phyloP scores from a whole-genome alignment of 345 rosid species.

The Pelargonium nanum region DNA sequence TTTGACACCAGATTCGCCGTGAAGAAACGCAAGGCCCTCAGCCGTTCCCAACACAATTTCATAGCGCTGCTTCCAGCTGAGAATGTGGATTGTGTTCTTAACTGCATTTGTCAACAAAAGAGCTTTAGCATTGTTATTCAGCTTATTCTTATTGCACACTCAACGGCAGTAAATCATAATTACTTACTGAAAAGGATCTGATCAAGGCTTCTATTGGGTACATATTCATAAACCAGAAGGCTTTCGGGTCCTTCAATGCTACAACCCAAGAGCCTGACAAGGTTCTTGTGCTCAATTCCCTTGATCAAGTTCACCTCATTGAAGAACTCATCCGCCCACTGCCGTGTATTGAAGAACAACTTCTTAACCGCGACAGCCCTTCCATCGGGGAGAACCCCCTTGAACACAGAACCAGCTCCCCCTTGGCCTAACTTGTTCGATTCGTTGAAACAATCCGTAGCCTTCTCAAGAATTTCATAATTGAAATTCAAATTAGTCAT shows the following conservation, averaged over 20 bases:
- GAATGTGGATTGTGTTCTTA: constrained; percentile 29
- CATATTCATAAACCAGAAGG: constrained; percentile 72
- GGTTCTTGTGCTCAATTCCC: constrained; percentile 53
- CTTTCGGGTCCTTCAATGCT: constrained; percentile 85
- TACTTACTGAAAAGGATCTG: constrained; percentile 57
- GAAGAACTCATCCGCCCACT: constrained; percentile 78
- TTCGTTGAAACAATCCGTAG: constrained; percentile 47
- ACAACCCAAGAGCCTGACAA: constrained; percentile 67
- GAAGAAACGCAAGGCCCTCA: constrained; percentile 69
- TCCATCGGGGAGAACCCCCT: constrained; percentile 64
- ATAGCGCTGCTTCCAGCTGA: constrained; percentile 58
- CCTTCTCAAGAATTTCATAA: constrained; percentile 60
- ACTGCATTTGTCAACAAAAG: constrained; percentile 20
- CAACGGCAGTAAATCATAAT: background rate
- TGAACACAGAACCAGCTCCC: constrained; percentile 72
- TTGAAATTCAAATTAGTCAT: constrained; percentile 31
- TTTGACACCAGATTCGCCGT: constrained; percentile 42
- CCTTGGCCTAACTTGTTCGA: constrained; percentile 73
- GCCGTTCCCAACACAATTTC: constrained; percentile 57
- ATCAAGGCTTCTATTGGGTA: constrained; percentile 65
- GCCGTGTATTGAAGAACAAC: constrained; percentile 46
- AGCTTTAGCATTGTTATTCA: background rate
- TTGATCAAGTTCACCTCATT: constrained; percentile 69
- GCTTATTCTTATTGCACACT: background rate
- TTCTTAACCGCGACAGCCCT: constrained; percentile 59